phyloP scores from a whole-genome alignment of 805 yeast genomes.

The Wickerhamomyces ciferrii region DNA sequence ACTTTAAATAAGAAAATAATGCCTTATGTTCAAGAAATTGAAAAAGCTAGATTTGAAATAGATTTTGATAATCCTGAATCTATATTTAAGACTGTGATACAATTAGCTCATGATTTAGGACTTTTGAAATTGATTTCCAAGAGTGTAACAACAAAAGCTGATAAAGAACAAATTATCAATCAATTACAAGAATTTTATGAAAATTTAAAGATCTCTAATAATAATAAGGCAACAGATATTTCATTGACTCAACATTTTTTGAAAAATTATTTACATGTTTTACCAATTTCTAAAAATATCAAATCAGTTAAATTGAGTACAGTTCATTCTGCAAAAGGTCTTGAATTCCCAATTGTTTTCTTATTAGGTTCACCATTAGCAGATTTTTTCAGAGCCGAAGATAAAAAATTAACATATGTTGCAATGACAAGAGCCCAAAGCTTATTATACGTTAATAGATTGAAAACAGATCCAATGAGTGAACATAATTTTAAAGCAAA shows the following conservation, averaged over 20 bases:
- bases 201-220: slow-evolving; percentile 25
- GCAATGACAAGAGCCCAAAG: slow-evolving; percentile 60
- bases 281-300: slow-evolving; percentile 22
- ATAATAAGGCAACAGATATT: slow-evolving; percentile 18
- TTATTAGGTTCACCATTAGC: slow-evolving; percentile 19
- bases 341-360: slow-evolving; percentile 69
- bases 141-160: slow-evolving; percentile 16
- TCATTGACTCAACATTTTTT: slow-evolving; percentile 26
- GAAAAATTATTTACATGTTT: slow-evolving; percentile 24
- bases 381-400: slow-evolving; percentile 13
- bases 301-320: slow-evolving; percentile 53
- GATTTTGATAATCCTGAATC: slow-evolving; percentile 11
- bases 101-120: slow-evolving; percentile 11
- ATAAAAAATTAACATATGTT: slow-evolving; percentile 49
- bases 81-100: slow-evolving; percentile 9
- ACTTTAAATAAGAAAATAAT: slow-evolving; percentile 18
- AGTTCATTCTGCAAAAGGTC: slow-evolving; percentile 69
- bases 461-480: background rate
- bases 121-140: slow-evolving; percentile 6
- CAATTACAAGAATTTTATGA: slow-evolving; percentile 32
- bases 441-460: slow-evolving; percentile 23
- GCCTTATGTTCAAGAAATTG: slow-evolving; percentile 21
- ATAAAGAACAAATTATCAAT: slow-evolving; percentile 18
- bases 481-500: background rate
- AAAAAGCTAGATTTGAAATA: slow-evolving; percentile 7